phyloP scores from a whole-genome alignment of 352 stramenopile species.

The Phytopythium delawarense region DNA sequence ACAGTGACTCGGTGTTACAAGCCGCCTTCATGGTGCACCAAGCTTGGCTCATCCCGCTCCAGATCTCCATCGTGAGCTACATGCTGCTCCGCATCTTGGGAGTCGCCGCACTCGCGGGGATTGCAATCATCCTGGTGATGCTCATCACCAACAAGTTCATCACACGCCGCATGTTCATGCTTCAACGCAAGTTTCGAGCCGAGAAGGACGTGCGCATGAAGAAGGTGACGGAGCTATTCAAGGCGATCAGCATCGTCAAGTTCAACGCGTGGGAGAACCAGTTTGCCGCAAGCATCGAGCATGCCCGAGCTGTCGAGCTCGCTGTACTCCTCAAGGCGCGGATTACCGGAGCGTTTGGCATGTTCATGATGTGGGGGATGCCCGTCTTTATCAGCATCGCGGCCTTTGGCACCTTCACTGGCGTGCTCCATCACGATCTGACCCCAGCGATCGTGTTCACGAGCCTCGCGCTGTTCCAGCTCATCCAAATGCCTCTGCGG shows the following conservation, averaged over 20 bases:
- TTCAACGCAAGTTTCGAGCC: conserved; percentile 19
- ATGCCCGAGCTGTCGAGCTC: conserved; percentile 28
- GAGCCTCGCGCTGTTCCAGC: conserved; percentile 67
- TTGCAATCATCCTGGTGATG: conserved; percentile 34
- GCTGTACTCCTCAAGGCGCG: conserved; percentile 23
- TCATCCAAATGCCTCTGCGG: conserved; percentile 55
- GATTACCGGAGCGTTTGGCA: conserved; percentile 23
- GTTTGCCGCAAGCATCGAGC: conserved; percentile 61
- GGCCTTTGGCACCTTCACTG: conserved; percentile 40
- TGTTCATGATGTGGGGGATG: conserved; percentile 41
- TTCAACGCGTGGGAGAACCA: conserved; percentile 90
- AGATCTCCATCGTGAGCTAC: conserved; percentile 37
- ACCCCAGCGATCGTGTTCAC: conserved; percentile 65
- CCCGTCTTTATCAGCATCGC: conserved; percentile 43
- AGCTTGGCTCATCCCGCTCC: conserved; percentile 53
- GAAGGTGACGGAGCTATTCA: conserved; percentile 52
- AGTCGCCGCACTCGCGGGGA: conserved; percentile 30
- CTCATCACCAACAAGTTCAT: conserved; percentile 32
- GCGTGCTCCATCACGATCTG: conserved; percentile 80
- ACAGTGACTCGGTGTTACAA: conserved; percentile 39
- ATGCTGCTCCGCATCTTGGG: conserved; percentile 43
- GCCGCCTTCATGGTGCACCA: conserved; percentile 51
- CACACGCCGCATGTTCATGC: conserved; percentile 25
- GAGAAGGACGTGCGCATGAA: conserved; percentile 58
- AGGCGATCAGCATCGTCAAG: conserved; percentile 90